phyloP scores from a whole-genome alignment of 495 filamentous ascomycete species.

The Neurospora sublineolata region DNA sequence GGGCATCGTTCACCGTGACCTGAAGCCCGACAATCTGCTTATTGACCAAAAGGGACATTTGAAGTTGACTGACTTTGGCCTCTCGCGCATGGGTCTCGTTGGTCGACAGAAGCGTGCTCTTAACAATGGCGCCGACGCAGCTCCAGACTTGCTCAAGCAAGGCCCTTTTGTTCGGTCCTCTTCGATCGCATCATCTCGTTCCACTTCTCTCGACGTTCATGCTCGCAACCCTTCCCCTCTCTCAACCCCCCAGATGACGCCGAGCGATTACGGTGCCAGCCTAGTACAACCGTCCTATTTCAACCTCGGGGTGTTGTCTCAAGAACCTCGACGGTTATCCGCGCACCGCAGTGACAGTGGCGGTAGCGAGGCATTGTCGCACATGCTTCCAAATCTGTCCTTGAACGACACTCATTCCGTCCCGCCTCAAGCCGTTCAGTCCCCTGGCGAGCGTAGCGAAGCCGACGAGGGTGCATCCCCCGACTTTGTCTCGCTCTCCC shows the following conservation, averaged over 20 bases:
- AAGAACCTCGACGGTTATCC: constrained; percentile 74
- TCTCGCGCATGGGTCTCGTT: constrained; percentile 94
- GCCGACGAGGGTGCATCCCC: constrained; percentile 56
- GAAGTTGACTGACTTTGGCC: constrained; percentile 93
- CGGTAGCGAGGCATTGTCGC: constrained; percentile 71
- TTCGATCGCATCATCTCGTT: constrained; percentile 87
- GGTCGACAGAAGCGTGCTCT: constrained; percentile 90
- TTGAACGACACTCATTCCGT: constrained; percentile 48
- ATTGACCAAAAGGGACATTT: constrained; percentile 96
- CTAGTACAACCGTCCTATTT: constrained; percentile 87
- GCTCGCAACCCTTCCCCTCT: constrained; percentile 60
- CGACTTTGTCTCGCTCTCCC: constrained; percentile 53
- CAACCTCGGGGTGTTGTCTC: constrained; percentile 53
- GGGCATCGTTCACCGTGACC: constrained; percentile 89
- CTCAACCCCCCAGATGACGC: constrained; percentile 79
- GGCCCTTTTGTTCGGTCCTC: constrained; percentile 77
- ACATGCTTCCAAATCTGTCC: constrained; percentile 76
- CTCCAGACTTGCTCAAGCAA: constrained; percentile 82
- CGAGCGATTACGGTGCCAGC: constrained; percentile 50
- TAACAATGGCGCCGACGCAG: constrained; percentile 67
- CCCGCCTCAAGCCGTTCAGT: constrained; percentile 41
- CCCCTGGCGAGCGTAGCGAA: constrained; percentile 37
- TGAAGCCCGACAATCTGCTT: constrained; percentile 94
- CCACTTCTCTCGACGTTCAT: constrained; percentile 86
- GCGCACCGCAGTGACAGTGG: constrained; percentile 86